These are phyloP conservation scores for Diaporthe amygdali DNA, from an alignment of 2,329 filamentous ascomycete species.

Conservation along the genomic window DNA sequence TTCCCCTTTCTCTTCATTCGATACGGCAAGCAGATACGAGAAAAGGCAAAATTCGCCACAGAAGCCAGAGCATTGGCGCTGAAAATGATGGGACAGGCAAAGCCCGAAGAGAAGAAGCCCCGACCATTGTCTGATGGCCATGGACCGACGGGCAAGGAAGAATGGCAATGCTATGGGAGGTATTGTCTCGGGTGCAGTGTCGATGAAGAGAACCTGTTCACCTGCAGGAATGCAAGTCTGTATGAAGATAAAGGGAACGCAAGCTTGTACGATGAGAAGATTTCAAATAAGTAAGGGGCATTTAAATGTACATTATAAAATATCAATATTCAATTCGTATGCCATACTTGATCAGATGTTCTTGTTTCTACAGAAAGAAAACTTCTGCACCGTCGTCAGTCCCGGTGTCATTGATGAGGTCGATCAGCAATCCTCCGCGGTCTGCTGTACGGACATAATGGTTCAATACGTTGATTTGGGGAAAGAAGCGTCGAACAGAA, in stretches of 20 bases:
- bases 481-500: too few species aligned
- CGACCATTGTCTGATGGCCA: background rate
- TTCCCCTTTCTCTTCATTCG: conserved; percentile 67
- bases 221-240: background rate
- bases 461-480: too few species aligned
- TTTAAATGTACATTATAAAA: background rate
- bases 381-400: too few species aligned
- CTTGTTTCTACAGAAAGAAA: too few species aligned
- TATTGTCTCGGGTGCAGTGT: background rate
- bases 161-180: background rate
- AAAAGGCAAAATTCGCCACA: conserved; percentile 60
- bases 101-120: background rate
- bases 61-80: conserved; percentile 32
- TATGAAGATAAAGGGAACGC: background rate
- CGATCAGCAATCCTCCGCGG: too few species aligned
- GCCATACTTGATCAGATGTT: too few species aligned
- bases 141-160: background rate
- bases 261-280: background rate
- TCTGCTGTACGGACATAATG: too few species aligned
- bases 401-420: too few species aligned
- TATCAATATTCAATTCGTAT: too few species aligned
- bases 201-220: background rate
- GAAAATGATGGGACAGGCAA: background rate
- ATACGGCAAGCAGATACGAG: conserved; percentile 47
- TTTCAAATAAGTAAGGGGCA: background rate